Base-by-base conservation (phyloP, 306 rosid species). In the Fagus crenata region DNA sequence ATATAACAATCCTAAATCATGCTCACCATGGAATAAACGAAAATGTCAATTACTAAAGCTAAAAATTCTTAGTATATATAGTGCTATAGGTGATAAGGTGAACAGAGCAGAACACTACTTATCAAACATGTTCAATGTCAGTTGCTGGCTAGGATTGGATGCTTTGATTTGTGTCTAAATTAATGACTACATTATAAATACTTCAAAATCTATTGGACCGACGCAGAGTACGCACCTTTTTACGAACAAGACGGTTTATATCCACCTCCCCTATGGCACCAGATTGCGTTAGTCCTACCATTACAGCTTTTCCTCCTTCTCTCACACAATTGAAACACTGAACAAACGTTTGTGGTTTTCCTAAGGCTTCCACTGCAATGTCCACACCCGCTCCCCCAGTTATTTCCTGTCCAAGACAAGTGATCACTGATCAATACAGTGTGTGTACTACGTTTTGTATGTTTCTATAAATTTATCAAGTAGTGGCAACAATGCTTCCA, bases 231-330 rank as follows among this genome's bases (percentile, higher is more conserved):
- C 75, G 42, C 73, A 90, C 98, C 97, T 95, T 95, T 87, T 93
- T 84, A 35, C 96, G 97, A 81, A 95, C 97, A 68, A 95, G 97
- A 60, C 89, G 93, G 78, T 95, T 95, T 75, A 95, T 95, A 63
- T 95, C 98, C 73, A 95, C 78, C 87, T 92, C 85, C 81, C 98
- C 98, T 28, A 92, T 76, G 7, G 92, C 85, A 81, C 97, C 97
- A 31, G 93, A 78, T 85, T 80, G 75, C 12, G 96, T 87, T 54
- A 95, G 89, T 79, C 98, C 98, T 80, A 95, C 85, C 93, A 95
- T 92, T 70, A 95, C 97, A 7, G 97, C 98, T 86, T 88, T 95
- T 74, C 98, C 98, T 82, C 98, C 98, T 80, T 89, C 97, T 81
- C 80, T 95, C 75, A 95, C 97, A 79, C 98, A 88, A 58, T 83